Evolutionary conservation across 2,329 filamentous ascomycete species (phyloP).

Genomic region (Colletotrichum noveboracense): DNA sequence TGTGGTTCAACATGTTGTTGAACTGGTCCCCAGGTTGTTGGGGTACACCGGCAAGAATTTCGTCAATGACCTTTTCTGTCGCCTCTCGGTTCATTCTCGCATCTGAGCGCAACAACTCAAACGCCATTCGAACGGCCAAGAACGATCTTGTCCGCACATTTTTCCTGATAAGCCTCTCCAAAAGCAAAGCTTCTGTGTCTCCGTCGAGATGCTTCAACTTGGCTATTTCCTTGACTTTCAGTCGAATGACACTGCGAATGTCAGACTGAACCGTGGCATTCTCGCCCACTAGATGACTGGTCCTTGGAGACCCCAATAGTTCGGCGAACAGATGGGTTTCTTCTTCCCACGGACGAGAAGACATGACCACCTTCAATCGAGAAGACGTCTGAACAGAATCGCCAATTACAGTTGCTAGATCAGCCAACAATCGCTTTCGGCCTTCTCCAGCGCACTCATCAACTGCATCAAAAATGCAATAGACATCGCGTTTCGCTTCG

Average conservation of each 20-base stretch:
- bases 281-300: background rate
- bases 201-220: background rate
- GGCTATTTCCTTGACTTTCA: background rate
- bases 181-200: background rate
- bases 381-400: accelerated
- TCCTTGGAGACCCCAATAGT: background rate
- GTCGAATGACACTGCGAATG: background rate
- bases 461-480: background rate
- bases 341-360: background rate
- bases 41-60: background rate
- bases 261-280: background rate
- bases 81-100: background rate
- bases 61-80: background rate
- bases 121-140: background rate
- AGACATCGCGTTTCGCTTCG: background rate
- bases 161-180: background rate
- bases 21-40: background rate
- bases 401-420: background rate
- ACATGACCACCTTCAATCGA: background rate
- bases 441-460: background rate
- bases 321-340: accelerated
- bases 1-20: background rate
- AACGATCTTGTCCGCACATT: background rate
- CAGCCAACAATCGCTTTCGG: accelerated
- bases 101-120: background rate